Evolutionary conservation across 1,139 yeast genomes (phyloP), one percentile per base, ranked within the genome.

Genomic region (Yamadazyma friedrichii): DNA sequence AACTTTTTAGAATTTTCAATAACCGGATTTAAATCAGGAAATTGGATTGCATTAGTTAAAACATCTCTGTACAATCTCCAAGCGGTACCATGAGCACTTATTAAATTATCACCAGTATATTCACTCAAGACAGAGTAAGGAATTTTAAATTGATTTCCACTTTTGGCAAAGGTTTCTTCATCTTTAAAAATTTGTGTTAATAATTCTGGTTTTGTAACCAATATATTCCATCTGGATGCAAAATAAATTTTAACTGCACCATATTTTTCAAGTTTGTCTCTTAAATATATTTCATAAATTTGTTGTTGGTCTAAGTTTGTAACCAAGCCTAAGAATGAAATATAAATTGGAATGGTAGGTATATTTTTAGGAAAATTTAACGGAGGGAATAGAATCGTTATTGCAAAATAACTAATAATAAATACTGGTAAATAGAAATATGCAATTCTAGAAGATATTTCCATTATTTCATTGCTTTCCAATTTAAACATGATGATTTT

Each of bases 311-410:
- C 85, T 46, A 74, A 54, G 2, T 55, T 52, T 1, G 75, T 67
- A 30, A 69, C 60, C 0, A 70, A 49, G 0, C 83, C 75, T 25
- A 80, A 50, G 48, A 80, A 78, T 0, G 79, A 65, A 3, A 78
- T 84, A 53, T 78, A 80, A 45, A 80, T 78, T 2, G 86, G 85
- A 22, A 80, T 68, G 0, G 84, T 79, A 2, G 86, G 85, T 28
- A 80, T 78, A 43, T 70, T 67, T 24, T 36, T 50, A 2, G 72
- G 72, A 42, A 65, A 65, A 33, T 55, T 55, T 6, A 44, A 40
- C 8, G 72, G 72, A 6, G 71, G 71, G 4, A 17, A 9, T 10
- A 41, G 11, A 16, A 33, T 31, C 2, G 15, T 33, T 1, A 27
- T n/a, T 2, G 37, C 9, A 9, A 9, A 24, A 25, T 35, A 39